Evolutionary conservation across 371 early-diverging fungal genomes (phyloP).

Genomic region (Rhizopus arrhizus): DNA sequence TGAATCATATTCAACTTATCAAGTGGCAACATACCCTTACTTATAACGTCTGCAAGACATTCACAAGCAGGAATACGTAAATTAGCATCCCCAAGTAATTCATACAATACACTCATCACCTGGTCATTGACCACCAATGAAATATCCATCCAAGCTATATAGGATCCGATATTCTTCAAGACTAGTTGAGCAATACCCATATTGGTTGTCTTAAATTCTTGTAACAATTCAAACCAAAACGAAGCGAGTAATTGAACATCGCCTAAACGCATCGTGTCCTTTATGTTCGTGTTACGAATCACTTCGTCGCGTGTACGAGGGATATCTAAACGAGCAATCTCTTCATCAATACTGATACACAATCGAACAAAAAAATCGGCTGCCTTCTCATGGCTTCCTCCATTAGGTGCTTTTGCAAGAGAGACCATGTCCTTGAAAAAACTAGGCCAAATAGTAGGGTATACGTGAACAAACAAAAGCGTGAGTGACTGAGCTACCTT

Average conservation of each 20-base stretch:
- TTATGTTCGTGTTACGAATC: constrained; percentile 78
- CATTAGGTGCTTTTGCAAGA: constrained; percentile 56
- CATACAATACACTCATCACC: constrained; percentile 79
- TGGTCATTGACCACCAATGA: constrained; percentile 83
- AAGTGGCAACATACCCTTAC: constrained; percentile 88
- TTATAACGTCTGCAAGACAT: constrained; percentile 81
- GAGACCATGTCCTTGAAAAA: constrained; percentile 87
- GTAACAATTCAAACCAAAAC: constrained; percentile 75
- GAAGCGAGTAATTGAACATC: constrained; percentile 77
- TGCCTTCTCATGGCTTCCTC: constrained; percentile 57
- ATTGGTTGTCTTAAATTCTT: constrained; percentile 56
- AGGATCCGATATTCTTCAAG: constrained; percentile 68
- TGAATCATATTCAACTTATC: constrained; percentile 88
- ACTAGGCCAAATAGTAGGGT: constrained; percentile 82
- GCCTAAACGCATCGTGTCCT: constrained; percentile 90
- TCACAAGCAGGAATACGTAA: constrained; percentile 78
- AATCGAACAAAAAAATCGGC: constrained; percentile 84
- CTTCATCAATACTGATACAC: constrained; percentile 85
- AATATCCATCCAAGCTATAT: constrained; percentile 93
- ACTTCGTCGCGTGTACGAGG: constrained; percentile 74
- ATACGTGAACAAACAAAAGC: constrained; percentile 79
- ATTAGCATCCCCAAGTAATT: constrained; percentile 59
- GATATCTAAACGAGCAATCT: constrained; percentile 80
- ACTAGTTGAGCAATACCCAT: constrained; percentile 63
- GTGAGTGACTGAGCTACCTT: constrained; percentile 87